Evolutionary conservation across 192 early-diverging fungal species (phyloP).

Genomic region (Nowakowskiella sp.): DNA sequence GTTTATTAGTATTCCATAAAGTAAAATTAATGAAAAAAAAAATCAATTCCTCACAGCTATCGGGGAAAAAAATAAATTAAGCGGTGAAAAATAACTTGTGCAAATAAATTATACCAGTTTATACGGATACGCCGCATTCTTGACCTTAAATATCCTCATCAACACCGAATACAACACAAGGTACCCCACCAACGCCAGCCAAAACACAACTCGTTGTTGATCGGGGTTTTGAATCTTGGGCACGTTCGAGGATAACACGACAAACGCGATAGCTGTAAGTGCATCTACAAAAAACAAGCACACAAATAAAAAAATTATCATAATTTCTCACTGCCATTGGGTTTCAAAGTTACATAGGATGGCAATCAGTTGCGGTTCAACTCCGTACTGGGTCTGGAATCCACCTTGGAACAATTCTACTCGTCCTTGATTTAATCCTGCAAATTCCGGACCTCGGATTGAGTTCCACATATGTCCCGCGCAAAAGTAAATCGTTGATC

Average conservation of each 20-base stretch:
- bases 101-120: slow-evolving; percentile 40
- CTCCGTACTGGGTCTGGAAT: slow-evolving; percentile 59
- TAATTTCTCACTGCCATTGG: slow-evolving; percentile 1
- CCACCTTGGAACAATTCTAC: slow-evolving; percentile 53
- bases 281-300: slow-evolving; percentile 42
- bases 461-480: slow-evolving; percentile 83
- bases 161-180: slow-evolving; percentile 57
- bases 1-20: too few relatives aligned
- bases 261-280: slow-evolving; percentile 40
- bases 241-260: slow-evolving; percentile 45
- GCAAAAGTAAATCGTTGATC: slow-evolving; percentile 59
- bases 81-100: too few relatives aligned
- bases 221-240: slow-evolving; percentile 43
- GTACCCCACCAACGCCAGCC: slow-evolving; percentile 53
- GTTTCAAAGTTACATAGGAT: slow-evolving; percentile 47
- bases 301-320: not conserved
- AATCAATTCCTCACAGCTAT: too few relatives aligned
- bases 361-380: slow-evolving; percentile 67
- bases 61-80: too few relatives aligned
- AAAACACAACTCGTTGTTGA: slow-evolving; percentile 50
- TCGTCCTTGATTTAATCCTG: slow-evolving; percentile 41
- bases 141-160: slow-evolving; percentile 57
- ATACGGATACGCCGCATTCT: slow-evolving; percentile 68
- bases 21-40: too few relatives aligned
- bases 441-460: slow-evolving; percentile 67